Conservation (phyloP, 352 stramenopile species). For the Pythium aphanidermatum region DNA sequence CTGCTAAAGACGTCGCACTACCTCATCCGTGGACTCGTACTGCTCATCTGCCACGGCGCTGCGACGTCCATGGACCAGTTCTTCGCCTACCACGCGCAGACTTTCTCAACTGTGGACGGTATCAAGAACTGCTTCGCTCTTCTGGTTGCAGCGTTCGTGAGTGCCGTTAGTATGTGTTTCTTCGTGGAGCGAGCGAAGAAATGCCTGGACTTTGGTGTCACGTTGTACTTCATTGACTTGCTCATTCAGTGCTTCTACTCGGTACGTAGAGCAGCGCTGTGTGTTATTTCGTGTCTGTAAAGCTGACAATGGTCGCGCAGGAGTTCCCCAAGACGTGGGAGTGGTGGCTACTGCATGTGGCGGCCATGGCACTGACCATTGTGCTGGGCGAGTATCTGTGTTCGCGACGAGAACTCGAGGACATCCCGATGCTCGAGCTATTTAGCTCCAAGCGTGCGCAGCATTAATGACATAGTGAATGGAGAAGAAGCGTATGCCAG, state of each 20-base stretch:
- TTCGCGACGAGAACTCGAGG: conserved; percentile 78
- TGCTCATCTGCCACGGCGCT: conserved; percentile 69
- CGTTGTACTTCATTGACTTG: conserved; percentile 85
- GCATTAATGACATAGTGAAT: too few relatives aligned
- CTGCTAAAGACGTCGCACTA: conserved; percentile 69
- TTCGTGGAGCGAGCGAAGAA: conserved; percentile 89
- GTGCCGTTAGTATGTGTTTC: conserved; percentile 63
- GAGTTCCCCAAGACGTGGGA: conserved; percentile 83
- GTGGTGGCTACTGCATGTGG: conserved; percentile 80
- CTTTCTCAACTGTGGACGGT: conserved; percentile 63
- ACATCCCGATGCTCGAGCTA: conserved; percentile 86
- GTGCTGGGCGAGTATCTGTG: conserved; percentile 86
- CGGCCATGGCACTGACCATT: conserved; percentile 66
- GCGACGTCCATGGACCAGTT: conserved; percentile 73
- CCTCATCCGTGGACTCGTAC: conserved; percentile 57
- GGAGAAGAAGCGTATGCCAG: too few relatives aligned
- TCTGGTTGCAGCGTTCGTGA: conserved; percentile 44
- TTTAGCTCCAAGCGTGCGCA: conserved; percentile 58
- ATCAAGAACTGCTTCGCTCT: conserved; percentile 80
- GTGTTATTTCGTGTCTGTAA: neutral
- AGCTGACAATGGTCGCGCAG: conserved; percentile 16
- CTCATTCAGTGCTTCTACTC: conserved; percentile 79
- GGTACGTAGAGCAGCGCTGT: conserved; percentile 23
- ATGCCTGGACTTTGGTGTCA: conserved; percentile 88
- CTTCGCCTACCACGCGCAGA: conserved; percentile 81